phyloP scores from a whole-genome alignment of 164 flowering plant genomes.

The Nymphaea colorata region DNA sequence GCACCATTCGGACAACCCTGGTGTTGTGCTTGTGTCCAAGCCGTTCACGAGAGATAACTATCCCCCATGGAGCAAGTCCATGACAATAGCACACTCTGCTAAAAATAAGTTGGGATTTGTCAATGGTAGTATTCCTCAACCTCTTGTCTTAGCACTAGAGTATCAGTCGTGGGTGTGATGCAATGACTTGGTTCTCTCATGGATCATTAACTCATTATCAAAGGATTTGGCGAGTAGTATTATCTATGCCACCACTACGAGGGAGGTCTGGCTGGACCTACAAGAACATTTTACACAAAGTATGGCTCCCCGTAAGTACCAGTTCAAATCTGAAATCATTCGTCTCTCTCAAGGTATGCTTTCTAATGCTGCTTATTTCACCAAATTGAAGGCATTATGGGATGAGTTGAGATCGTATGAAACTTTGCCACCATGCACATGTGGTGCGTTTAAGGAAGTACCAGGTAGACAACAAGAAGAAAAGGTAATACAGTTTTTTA shows the following conservation, averaged over 20 bases:
- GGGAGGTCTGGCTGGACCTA: neutral
- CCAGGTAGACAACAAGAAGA: neutral
- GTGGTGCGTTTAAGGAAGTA: neutral
- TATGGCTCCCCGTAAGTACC: neutral
- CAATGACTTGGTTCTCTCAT: neutral
- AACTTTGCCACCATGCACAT: neutral
- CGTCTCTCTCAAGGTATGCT: neutral
- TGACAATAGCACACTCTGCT: too few species aligned
- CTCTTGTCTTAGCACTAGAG: too few species aligned
- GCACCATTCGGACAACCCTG: too few species aligned
- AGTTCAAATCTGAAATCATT: neutral
- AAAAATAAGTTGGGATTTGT: too few species aligned
- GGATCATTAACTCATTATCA: neutral
- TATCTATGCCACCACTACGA: neutral
- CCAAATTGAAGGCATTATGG: neutral
- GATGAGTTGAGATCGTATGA: neutral
- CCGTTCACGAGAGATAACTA: too few species aligned
- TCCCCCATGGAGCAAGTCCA: too few species aligned
- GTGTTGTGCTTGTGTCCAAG: too few species aligned
- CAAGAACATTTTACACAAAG: neutral
- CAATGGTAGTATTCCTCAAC: too few species aligned
- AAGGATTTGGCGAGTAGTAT: neutral
- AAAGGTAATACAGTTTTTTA: slow-evolving; percentile 1
- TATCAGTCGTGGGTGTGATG: neutral
- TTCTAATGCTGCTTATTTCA: neutral